Percentiles rank a stretch among this genome's conserved stretches.
phyloP scores from a whole-genome alignment of 441 rosid species.

The Eruca vesicaria region DNA sequence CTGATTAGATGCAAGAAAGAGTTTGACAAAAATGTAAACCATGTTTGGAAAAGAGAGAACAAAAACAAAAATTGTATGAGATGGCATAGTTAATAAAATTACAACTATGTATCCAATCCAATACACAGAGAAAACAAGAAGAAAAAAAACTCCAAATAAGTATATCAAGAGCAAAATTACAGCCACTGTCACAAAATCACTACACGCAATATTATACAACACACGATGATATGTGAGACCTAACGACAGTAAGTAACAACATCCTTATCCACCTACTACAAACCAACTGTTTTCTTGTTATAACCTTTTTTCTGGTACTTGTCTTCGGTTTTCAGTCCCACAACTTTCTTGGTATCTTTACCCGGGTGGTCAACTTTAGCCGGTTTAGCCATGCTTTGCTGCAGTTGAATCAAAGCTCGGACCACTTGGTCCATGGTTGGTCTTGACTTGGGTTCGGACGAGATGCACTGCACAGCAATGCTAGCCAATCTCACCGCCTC shows the following conservation, averaged over 20 bases:
- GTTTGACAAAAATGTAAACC: neutral
- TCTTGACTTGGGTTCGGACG: conserved; percentile 59
- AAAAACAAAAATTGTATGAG: neutral
- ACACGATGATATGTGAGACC: conserved; percentile 2
- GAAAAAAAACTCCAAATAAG: neutral
- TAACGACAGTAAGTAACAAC: conserved; percentile 4
- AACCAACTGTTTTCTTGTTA: conserved; percentile 12
- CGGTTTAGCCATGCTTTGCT: conserved; percentile 33
- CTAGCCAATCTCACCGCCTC: conserved; percentile 52
- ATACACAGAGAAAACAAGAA: neutral
- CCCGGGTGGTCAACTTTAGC: neutral
- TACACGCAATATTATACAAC: conserved; percentile 26
- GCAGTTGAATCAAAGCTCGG: conserved; percentile 51
- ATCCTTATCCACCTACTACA: conserved; percentile 9
- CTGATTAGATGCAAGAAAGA: neutral
- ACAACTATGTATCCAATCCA: neutral
- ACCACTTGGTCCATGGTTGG: conserved; percentile 68
- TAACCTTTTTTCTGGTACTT: conserved; percentile 14
- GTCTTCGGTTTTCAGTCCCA: conserved; percentile 14
- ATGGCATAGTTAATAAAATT: neutral
- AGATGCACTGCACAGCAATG: conserved; percentile 68
- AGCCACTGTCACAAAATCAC: conserved; percentile 4
- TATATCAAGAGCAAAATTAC: conserved; percentile 15
- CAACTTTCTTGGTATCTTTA: conserved; percentile 26
- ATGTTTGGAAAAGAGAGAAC: neutral